Percentiles rank a stretch among this genome's conserved stretches.
phyloP scores from a whole-genome alignment of 495 filamentous ascomycete species.

The Margaritispora aquatica region DNA sequence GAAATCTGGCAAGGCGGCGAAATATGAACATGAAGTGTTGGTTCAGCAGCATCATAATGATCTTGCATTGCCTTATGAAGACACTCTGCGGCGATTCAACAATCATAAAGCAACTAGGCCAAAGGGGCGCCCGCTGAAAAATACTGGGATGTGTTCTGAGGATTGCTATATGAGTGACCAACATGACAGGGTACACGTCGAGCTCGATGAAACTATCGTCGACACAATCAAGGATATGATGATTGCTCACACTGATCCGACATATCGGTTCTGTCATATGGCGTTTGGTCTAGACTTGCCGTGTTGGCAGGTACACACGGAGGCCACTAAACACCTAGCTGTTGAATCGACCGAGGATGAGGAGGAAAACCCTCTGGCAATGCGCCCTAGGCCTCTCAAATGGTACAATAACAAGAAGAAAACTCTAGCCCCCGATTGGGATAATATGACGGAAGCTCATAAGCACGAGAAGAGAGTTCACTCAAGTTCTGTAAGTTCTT shows the following conservation, averaged over 20 bases:
- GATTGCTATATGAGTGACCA: slow-evolving; percentile 8
- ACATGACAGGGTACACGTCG: not conserved
- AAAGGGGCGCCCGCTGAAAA: not conserved
- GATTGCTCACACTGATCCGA: slow-evolving; percentile 3
- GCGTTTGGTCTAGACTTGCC: slow-evolving; percentile 34
- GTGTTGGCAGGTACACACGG: slow-evolving; percentile 44
- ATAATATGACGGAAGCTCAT: slow-evolving; percentile 18
- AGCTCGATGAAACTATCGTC: not conserved
- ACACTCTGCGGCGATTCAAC: not conserved
- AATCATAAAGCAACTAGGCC: not conserved
- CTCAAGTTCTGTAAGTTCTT: slow-evolving; percentile 20
- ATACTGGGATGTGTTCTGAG: slow-evolving; percentile 4
- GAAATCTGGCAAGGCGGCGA: no score
- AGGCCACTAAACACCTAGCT: slow-evolving; percentile 28
- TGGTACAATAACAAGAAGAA: slow-evolving; percentile 25
- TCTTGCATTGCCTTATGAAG: not conserved
- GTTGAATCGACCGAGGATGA: not conserved
- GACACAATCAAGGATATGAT: slow-evolving; percentile 11
- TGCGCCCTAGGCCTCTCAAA: slow-evolving; percentile 11
- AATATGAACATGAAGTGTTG: not conserved
- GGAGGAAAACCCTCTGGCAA: not conserved
- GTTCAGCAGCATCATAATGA: not conserved
- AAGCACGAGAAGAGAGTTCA: slow-evolving; percentile 18
- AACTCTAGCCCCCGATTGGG: slow-evolving; percentile 17
- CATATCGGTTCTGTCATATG: slow-evolving; percentile 14